These are phyloP conservation scores for Agapanthus africanus DNA, from an alignment of 106 monocot species.

Conservation along the genomic window DNA sequence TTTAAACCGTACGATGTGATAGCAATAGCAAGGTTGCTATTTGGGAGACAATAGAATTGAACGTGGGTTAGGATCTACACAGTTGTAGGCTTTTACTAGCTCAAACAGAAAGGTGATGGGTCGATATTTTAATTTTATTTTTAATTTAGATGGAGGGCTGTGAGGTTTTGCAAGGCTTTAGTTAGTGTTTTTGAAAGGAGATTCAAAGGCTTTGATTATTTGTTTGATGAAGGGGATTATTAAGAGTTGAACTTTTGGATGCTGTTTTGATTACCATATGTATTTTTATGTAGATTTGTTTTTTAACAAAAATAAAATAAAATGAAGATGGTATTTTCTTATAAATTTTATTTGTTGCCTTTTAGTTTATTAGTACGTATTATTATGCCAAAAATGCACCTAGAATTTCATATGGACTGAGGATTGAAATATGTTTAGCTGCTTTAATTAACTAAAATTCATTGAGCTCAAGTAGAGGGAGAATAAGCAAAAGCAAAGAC, in stretches of 20 bases:
- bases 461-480: neutral
- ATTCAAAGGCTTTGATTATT: neutral
- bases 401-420: neutral
- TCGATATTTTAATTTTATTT: neutral
- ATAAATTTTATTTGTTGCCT: no score
- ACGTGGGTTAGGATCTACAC: no score
- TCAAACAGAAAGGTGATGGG: conserved; percentile 1
- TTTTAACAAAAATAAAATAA: no score
- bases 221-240: neutral
- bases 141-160: neutral
- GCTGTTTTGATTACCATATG: no score
- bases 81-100: neutral
- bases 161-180: neutral
- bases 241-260: no score
- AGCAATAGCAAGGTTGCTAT: no score
- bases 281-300: no score
- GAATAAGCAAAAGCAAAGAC: neutral
- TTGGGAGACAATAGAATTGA: neutral
- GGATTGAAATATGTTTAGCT: neutral
- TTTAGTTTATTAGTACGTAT: no score
- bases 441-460: neutral
- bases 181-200: neutral
- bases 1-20: no score
- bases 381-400: neutral
- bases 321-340: no score